Base-by-base conservation (phyloP, 108 stramenopile species). In the Cafeteria roenbergensis region DNA sequence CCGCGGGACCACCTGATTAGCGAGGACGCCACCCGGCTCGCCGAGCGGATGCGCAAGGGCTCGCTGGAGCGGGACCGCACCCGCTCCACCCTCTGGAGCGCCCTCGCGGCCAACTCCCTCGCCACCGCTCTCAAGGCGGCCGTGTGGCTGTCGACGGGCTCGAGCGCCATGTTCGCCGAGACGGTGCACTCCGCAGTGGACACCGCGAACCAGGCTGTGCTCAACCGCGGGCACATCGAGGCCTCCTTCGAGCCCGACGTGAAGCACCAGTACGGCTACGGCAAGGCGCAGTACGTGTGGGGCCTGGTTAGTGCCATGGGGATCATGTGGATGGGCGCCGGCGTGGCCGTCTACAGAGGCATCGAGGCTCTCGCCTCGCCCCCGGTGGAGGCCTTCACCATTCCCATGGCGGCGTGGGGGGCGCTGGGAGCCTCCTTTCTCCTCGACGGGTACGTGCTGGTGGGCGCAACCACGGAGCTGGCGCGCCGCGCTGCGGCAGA, bases 141-240 rank as follows among this genome's bases (percentile, higher is more conserved):
- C 29, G 91, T 90, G n/a, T 92, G 85, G 73, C 27, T 87, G 53
- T 78, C 82, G 26, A 86, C 84, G 29, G 93, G 93, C 20, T 88
- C 87, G 21, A 84, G 85, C 27, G 86, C 89, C 32, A 93, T 97
- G 92, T 68, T 92, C 51, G 83, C 90, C 22, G 95, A 97, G 72
- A 85, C 92, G 35, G 79, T 97, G 28, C 95, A 97, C 72, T 83
- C 85, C 54, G 81, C 88, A 42, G 91, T 90, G 0, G 95, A 97
- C 74, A 85, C 88, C 59, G 92, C 86, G 0, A 97, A 97, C 75
- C 95, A 97, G 69, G 73, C 80, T 27, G 69, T 97, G 55, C 75
- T 97, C 17, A 66, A 93, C 1, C 70, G 90, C 35, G 93, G 95
- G 0, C 70, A 95, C 8, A 78, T 82, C 24, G 78, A 83, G 60